Base-by-base conservation (phyloP, 768 basidiomycete genomes). In the Mycena maculata region DNA sequence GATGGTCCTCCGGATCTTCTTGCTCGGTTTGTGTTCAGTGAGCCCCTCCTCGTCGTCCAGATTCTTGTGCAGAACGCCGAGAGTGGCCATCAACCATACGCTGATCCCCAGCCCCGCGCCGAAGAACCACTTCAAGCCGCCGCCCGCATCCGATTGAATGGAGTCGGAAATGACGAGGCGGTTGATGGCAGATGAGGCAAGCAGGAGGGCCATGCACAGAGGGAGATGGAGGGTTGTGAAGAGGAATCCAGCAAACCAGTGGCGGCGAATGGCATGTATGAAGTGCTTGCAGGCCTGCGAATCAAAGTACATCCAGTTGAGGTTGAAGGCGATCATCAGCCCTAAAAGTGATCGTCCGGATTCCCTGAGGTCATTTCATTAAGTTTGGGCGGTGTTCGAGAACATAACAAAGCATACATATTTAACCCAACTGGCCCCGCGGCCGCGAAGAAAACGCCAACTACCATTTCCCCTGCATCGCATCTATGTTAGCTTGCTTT, bases 251-350 rank as follows among this genome's bases (percentile, higher is more conserved):
- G 64, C 6, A 28, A 70, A n/a, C 71, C 71, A 72, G 39, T 72
- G 71, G 4, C 71, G 67, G 33, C 71, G 71, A 45, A 72, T 68
- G 48, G 71, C 71, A 30, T 72, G 71, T 25, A 63, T 33, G 25
- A 72, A 72, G 60, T 70, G 68, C 28, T 60, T 54, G 55, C 69
- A 63, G 1, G 68, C 61, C 23, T 56, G 64, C 13, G 68, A 66
- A 38, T 56, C 71, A 20, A 72, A 72, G 53, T 72, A 72, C 31
- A 72, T 57, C 71, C 71, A 72, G 63, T 72, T 72, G 3, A 70
- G 42, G 42, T 72, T 72, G 61, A 72, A 72, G 7, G 71, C 71
- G 7, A 72, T 59, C 65, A 72, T 70, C 9, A 72, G 68, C 22
- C 71, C 30, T 3, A 72, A 45, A 7, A 72, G 30, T 4, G 71